These are phyloP conservation scores for Kodamaea suecica DNA, from an alignment of 1,139 yeast species.

Conservation along the genomic window DNA sequence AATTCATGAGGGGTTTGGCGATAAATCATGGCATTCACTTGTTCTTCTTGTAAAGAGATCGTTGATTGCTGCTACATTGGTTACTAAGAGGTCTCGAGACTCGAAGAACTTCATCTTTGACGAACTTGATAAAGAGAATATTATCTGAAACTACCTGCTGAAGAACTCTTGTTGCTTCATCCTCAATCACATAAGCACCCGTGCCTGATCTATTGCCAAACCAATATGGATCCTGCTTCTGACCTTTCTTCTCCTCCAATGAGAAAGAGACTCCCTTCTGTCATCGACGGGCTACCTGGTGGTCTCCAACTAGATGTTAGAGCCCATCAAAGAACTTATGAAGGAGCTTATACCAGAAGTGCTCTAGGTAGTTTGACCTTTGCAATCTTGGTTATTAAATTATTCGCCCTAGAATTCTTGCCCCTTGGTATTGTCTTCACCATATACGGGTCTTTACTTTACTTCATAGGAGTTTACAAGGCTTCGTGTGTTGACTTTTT, in stretches of 20 bases:
- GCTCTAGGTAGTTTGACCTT: conserved; percentile 49
- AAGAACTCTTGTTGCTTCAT: too few species aligned
- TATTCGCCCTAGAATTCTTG: conserved; percentile 51
- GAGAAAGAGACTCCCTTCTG: conserved; percentile 29
- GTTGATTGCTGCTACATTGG: too few species aligned
- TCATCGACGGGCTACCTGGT: conserved; percentile 34
- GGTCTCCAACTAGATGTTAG: conserved; percentile 49
- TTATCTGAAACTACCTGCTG: too few species aligned
- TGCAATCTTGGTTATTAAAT: conserved; percentile 46
- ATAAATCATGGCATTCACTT: too few species aligned
- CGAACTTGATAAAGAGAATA: too few species aligned
- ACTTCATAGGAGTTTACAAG: conserved; percentile 46
- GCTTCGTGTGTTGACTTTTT: conserved; percentile 45
- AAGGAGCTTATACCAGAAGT: conserved; percentile 58
- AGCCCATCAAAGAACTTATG: conserved; percentile 61
- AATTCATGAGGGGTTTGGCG: too few species aligned
- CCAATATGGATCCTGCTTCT: conserved; percentile 2
- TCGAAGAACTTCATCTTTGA: too few species aligned
- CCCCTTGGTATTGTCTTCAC: conserved; percentile 55
- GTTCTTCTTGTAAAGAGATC: too few species aligned
- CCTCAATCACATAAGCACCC: too few species aligned
- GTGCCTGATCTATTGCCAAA: neutral
- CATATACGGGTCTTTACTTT: conserved; percentile 47
- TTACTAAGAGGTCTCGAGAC: too few species aligned
- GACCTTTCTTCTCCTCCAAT: conserved; percentile 6